Evolutionary conservation across 768 basidiomycete species (phyloP).

Genomic region (Fibroporia radiculosa): DNA sequence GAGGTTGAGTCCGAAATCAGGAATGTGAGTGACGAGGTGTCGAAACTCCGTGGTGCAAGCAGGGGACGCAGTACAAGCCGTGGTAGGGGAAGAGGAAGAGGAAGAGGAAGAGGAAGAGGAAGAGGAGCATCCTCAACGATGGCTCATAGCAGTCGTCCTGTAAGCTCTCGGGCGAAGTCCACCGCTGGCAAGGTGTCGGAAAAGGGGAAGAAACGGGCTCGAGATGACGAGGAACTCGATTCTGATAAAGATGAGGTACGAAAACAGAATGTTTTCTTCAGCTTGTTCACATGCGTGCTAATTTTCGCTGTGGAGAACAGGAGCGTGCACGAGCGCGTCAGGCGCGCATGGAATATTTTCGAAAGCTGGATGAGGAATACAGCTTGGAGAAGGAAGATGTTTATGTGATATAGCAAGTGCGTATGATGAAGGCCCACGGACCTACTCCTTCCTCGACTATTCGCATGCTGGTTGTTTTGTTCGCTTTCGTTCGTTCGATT

Average conservation of each 20-base stretch:
- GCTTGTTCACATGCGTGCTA: neutral
- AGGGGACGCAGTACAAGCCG: neutral
- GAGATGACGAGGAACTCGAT: slow-evolving; percentile 10
- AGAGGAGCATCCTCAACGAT: slow-evolving; percentile 3
- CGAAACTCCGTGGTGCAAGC: neutral
- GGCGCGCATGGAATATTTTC: slow-evolving; percentile 20
- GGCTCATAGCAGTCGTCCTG: slow-evolving; percentile 2
- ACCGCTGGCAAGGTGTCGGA: slow-evolving; percentile 3
- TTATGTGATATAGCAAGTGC: no score
- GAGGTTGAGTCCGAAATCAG: neutral
- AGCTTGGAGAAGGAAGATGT: slow-evolving; percentile 22
- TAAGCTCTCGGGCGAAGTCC: slow-evolving; percentile 8
- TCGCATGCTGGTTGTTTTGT: no score
- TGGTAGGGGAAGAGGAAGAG: slow-evolving; percentile 5
- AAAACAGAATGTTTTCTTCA: no score
- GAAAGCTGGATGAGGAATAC: slow-evolving; percentile 18
- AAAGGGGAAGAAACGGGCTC: slow-evolving; percentile 11
- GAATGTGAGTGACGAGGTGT: neutral
- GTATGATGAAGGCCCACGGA: no score
- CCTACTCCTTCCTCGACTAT: no score
- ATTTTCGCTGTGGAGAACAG: slow-evolving; percentile 5
- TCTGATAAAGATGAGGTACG: slow-evolving; percentile 19
- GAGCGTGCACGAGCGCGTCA: slow-evolving; percentile 15
- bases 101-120: slow-evolving; percentile 4
- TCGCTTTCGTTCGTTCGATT: no score